These are phyloP conservation scores for Elaeis guineensis DNA, from an alignment of 176 grass and related monocot species.

Conservation along the genomic window DNA sequence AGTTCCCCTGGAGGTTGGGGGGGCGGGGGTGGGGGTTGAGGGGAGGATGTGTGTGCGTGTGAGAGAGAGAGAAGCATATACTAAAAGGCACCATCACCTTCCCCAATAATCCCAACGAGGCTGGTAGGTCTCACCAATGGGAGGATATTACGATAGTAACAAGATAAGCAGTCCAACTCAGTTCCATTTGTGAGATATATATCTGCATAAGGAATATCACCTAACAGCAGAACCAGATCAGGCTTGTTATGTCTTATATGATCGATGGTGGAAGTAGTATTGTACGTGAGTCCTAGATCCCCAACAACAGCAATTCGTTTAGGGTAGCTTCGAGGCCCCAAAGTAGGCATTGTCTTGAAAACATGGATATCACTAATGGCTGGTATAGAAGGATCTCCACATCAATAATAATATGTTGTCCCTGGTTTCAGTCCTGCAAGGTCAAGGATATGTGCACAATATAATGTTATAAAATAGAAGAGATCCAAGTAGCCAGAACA, in stretches of 20 bases:
- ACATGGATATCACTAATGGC: conserved; percentile 44
- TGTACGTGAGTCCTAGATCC: conserved; percentile 77
- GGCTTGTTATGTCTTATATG: conserved; percentile 67
- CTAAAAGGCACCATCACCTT: conserved; percentile 23
- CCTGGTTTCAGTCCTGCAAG: conserved; percentile 39
- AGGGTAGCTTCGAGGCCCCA: conserved; percentile 50
- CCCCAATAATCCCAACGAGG: conserved; percentile 94
- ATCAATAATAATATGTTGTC: conserved; percentile 57
- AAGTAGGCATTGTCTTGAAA: conserved; percentile 66
- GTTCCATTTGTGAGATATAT: conserved; percentile 79
- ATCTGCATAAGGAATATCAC: conserved; percentile 76
- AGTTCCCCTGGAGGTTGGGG: too few species aligned
- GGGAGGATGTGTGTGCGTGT: too few species aligned
- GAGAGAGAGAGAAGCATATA: too few species aligned
- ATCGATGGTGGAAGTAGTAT: conserved; percentile 65
- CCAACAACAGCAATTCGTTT: conserved; percentile 61
- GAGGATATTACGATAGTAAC: conserved; percentile 6
- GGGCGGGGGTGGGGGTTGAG: too few species aligned
- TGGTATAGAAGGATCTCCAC: conserved; percentile 51
- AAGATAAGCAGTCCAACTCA: conserved; percentile 63
- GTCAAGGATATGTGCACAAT: too few species aligned
- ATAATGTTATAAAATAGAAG: too few species aligned
- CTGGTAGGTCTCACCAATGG: conserved; percentile 75
- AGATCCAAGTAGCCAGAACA: too few species aligned
- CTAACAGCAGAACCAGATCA: conserved; percentile 62